Evolutionary conservation across 2,329 filamentous ascomycete species (phyloP).

Genomic region (Fusarium nelsonii): DNA sequence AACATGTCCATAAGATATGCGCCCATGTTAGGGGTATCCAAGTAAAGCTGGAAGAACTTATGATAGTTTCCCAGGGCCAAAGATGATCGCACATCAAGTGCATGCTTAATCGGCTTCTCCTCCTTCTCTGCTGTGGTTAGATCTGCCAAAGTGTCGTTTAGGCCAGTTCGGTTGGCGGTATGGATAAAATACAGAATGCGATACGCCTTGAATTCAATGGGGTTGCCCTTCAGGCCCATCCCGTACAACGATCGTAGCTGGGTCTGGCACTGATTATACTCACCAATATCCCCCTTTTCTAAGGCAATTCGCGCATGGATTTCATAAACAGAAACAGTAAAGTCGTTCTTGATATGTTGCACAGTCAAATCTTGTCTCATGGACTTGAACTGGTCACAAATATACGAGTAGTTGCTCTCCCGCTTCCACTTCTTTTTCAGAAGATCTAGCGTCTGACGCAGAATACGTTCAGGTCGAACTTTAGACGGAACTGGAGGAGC

Average conservation of each 20-base stretch:
- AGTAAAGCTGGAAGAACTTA: slow-evolving; percentile 96
- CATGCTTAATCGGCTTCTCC: slow-evolving; percentile 87
- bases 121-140: slow-evolving; percentile 97
- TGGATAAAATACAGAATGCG: slow-evolving; percentile 99
- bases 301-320: slow-evolving; percentile 97
- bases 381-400: slow-evolving; percentile 99
- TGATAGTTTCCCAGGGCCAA: slow-evolving; percentile 96
- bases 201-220: slow-evolving; percentile 98
- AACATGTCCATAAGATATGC: slow-evolving; percentile 99
- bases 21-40: slow-evolving; percentile 95
- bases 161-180: slow-evolving; percentile 96
- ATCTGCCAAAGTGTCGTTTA: slow-evolving; percentile 98
- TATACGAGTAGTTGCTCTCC: slow-evolving; percentile 95
- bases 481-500: slow-evolving; percentile 88
- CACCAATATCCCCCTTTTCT: slow-evolving; percentile 99
- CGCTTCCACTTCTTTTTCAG: slow-evolving; percentile 95
- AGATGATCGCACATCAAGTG: slow-evolving; percentile 89
- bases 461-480: slow-evolving; percentile 84
- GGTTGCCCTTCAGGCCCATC: slow-evolving; percentile 87
- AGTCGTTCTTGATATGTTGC: slow-evolving; percentile 95
- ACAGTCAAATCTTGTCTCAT: slow-evolving; percentile 98
- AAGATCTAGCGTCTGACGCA: slow-evolving; percentile 87
- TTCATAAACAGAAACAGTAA: slow-evolving; percentile 96
- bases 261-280: slow-evolving; percentile 99
- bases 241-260: slow-evolving; percentile 93